Evolutionary conservation across 1,284 basidiomycete genomes (phyloP).

Genomic region (Malassezia vespertilionis): DNA sequence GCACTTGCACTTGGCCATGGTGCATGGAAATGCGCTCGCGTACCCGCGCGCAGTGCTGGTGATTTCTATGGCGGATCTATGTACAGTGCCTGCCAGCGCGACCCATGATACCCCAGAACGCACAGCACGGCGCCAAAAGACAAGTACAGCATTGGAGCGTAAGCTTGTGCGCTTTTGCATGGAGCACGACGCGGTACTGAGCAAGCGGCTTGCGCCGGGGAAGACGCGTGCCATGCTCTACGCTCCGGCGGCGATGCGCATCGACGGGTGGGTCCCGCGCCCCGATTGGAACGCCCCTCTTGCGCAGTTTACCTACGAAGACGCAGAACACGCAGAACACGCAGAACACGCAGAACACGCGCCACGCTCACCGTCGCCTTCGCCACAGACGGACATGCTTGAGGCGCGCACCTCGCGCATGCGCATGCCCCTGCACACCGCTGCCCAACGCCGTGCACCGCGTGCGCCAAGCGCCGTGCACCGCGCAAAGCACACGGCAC

Average conservation of each 20-base stretch:
- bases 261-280: slow-evolving; percentile 24
- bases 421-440: slow-evolving; percentile 20
- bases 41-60: slow-evolving; percentile 1
- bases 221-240: slow-evolving; percentile 23
- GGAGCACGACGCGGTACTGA: slow-evolving; percentile 14
- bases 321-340: not conserved
- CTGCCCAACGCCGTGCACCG: slow-evolving; percentile 18
- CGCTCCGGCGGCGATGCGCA: slow-evolving; percentile 20
- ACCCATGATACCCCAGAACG: slow-evolving; percentile 6
- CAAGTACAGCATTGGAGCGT: slow-evolving; percentile 25
- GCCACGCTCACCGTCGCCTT: not conserved
- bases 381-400: slow-evolving; percentile 9
- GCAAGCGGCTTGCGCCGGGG: slow-evolving; percentile 13
- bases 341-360: not conserved
- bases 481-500: not conserved
- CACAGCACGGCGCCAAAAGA: slow-evolving; percentile 20
- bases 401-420: slow-evolving; percentile 15
- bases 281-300: slow-evolving; percentile 20
- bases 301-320: not conserved
- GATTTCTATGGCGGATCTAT: too few relatives aligned
- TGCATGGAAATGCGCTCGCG: slow-evolving; percentile 5
- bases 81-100: not conserved
- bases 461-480: not conserved
- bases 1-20: slow-evolving; percentile 1
- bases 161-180: slow-evolving; percentile 26